Evolutionary conservation across 192 early-diverging fungal species (phyloP).

Genomic region (Podila epicladia): DNA sequence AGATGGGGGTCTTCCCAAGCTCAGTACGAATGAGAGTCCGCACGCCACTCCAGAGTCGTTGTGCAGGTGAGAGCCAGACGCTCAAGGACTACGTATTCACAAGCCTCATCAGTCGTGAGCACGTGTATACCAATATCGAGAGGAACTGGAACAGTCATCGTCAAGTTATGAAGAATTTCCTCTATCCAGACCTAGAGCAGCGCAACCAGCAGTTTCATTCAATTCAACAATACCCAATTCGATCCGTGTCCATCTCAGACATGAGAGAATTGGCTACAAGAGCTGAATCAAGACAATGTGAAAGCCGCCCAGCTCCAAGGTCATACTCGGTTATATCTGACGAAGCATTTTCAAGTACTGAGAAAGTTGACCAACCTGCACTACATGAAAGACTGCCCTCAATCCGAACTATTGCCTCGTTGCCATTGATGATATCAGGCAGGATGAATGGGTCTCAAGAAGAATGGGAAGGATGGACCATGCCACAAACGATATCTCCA

Average conservation of each 20-base stretch:
- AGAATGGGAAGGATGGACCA: not conserved
- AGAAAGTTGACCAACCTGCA: conserved; percentile 6
- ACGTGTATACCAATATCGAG: conserved; percentile 53
- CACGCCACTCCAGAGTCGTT: conserved; percentile 2
- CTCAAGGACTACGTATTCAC: conserved; percentile 60
- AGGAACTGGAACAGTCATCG: conserved; percentile 21
- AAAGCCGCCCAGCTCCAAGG: conserved; percentile 6
- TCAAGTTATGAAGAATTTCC: not conserved
- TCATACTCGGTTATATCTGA: conserved; percentile 27
- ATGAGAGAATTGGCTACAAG: not conserved
- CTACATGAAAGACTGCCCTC: not conserved
- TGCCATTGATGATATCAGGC: not conserved
- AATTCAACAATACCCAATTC: not conserved
- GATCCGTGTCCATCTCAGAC: not conserved
- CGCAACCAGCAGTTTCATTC: not conserved
- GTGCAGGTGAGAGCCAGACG: not conserved
- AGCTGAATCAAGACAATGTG: not conserved
- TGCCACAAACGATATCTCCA: not conserved
- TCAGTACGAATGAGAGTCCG: conserved; percentile 50
- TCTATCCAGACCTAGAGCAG: not conserved
- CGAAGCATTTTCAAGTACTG: conserved; percentile 23
- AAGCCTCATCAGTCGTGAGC: conserved; percentile 58
- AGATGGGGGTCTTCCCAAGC: conserved; percentile 65
- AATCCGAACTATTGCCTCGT: not conserved
- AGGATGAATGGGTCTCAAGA: not conserved